Conservation (phyloP, 2,329 filamentous ascomycete species). For the Plectosphaerella sp. region DNA sequence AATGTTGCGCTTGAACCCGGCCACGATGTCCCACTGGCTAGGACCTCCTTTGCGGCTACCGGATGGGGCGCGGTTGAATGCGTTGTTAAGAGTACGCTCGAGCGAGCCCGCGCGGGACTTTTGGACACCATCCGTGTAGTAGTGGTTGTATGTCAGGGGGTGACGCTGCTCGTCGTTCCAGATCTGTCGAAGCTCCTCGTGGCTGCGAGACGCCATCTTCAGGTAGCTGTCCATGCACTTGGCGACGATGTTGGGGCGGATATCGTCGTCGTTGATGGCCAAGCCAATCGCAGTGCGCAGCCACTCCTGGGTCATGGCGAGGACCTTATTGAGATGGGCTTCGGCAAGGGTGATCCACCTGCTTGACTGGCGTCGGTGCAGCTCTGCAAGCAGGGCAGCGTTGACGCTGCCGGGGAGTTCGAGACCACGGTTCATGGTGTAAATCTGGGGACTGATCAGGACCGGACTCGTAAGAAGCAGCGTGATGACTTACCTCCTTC, state of each 20-base stretch:
- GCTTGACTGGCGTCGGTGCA: constrained; percentile 55
- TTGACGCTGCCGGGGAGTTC: constrained; percentile 61
- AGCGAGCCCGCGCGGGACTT: constrained; percentile 12
- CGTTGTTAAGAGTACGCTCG: neutral
- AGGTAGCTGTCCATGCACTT: constrained; percentile 40
- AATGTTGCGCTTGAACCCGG: constrained; percentile 12
- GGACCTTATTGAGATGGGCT: constrained; percentile 34
- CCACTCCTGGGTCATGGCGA: constrained; percentile 15
- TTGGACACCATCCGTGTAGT: constrained; percentile 35
- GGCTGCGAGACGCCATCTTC: constrained; percentile 27
- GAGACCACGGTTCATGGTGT: constrained; percentile 13
- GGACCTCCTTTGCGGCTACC: neutral
- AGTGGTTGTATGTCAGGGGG: constrained; percentile 50
- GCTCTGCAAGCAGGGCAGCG: constrained; percentile 49
- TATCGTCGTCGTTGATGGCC: neutral
- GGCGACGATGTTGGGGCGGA: constrained; percentile 23
- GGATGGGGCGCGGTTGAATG: neutral
- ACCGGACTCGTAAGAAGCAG: neutral
- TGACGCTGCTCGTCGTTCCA: constrained; percentile 18
- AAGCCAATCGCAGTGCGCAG: neutral
- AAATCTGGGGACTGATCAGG: neutral
- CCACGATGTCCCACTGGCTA: neutral
- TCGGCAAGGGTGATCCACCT: constrained; percentile 40
- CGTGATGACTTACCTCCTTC: constrained; percentile 2
- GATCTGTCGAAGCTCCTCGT: too few species aligned